phyloP scores from a whole-genome alignment of 306 rosid species.

The Quillaja saponaria region DNA sequence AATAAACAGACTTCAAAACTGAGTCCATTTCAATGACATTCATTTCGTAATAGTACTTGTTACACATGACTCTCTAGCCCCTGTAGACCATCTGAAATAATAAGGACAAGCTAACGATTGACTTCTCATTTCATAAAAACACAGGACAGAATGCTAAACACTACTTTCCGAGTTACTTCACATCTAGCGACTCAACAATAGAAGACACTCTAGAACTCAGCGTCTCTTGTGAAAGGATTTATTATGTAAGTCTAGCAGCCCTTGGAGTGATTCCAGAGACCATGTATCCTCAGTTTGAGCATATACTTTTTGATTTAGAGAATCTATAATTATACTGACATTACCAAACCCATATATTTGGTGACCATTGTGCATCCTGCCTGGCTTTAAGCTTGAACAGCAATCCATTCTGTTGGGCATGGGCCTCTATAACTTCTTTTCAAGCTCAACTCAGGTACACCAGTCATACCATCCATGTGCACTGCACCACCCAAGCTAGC shows the following conservation, averaged over 20 bases:
- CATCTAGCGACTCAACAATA: background rate
- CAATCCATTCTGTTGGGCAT: conserved; percentile 73
- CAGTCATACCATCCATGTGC: conserved; percentile 49
- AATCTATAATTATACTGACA: conserved; percentile 68
- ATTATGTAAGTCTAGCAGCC: conserved; percentile 68
- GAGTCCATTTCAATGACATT: no score
- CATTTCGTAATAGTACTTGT: no score
- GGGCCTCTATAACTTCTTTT: conserved; percentile 79
- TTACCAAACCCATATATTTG: conserved; percentile 85
- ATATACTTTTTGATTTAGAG: conserved; percentile 62
- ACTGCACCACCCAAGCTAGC: conserved; percentile 51
- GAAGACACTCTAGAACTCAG: background rate
- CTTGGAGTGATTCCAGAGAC: conserved; percentile 71
- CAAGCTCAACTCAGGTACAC: conserved; percentile 67
- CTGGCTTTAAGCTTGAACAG: conserved; percentile 77
- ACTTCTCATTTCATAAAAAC: background rate
- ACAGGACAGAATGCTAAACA: background rate
- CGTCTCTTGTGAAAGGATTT: conserved; percentile 3
- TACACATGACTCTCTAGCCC: no score
- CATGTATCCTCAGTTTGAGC: conserved; percentile 74
- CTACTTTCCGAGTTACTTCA: background rate
- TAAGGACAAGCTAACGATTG: conserved; percentile 12
- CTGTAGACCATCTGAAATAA: background rate
- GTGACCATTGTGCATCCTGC: conserved; percentile 75
- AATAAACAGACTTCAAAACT: no score